These are phyloP conservation scores for Prunella vulgaris DNA, from an alignment of 257 asterid genomes.

Conservation along the genomic window DNA sequence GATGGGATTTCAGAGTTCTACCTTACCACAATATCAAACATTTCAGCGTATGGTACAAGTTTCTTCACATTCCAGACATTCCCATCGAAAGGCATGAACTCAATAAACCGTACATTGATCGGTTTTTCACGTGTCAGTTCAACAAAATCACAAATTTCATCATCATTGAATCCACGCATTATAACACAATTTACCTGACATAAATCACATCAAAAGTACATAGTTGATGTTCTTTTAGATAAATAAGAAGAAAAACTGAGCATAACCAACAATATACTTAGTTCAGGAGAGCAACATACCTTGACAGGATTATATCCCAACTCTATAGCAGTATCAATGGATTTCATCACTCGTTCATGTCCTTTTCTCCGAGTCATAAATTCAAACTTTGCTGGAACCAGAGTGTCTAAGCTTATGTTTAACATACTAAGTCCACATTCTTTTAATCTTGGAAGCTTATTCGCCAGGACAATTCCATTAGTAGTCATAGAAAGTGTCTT, in stretches of 20 bases:
- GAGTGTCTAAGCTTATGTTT: conserved; percentile 87
- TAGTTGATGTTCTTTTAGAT: not conserved
- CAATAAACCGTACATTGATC: conserved; percentile 88
- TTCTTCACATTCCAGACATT: conserved; percentile 98
- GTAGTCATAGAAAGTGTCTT: conserved; percentile 88
- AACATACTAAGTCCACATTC: conserved; percentile 76
- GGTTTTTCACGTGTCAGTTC: conserved; percentile 92
- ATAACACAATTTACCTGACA: conserved; percentile 90
- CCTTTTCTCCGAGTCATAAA: conserved; percentile 91
- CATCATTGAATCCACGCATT: conserved; percentile 99
- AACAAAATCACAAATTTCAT: conserved; percentile 86
- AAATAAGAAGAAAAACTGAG: not conserved
- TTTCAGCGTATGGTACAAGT: conserved; percentile 87
- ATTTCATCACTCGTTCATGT: conserved; percentile 78
- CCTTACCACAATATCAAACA: conserved; percentile 95
- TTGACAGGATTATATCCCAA: conserved; percentile 90
- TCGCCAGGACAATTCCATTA: conserved; percentile 72
- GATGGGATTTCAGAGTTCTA: conserved; percentile 34
- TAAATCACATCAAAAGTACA: conserved; percentile 16
- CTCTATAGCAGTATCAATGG: conserved; percentile 70
- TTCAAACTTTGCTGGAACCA: conserved; percentile 94
- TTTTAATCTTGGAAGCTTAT: conserved; percentile 72
- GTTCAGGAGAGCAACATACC: conserved; percentile 37
- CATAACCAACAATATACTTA: not conserved
- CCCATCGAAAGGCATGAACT: conserved; percentile 98